These are phyloP conservation scores for Endothia cerciana DNA, from an alignment of 2,329 filamentous ascomycete species.

Conservation along the genomic window DNA sequence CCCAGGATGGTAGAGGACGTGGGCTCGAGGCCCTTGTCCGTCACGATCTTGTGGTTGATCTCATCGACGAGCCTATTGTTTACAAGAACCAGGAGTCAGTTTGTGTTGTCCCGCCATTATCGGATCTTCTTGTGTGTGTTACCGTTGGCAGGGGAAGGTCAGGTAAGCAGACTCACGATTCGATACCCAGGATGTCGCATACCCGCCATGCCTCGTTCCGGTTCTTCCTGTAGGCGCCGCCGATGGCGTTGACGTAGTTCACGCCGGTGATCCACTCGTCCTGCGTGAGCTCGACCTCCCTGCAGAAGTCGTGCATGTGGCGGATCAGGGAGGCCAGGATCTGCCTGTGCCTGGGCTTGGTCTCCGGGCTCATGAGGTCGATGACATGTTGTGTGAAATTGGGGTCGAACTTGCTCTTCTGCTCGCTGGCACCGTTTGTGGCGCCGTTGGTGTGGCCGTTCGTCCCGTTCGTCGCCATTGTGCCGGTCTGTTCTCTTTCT, in stretches of 20 bases:
- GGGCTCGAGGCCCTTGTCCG: constrained; percentile 44
- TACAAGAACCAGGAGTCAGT: too few relatives aligned
- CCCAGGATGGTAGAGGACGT: constrained; percentile 69
- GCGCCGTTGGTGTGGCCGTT: constrained; percentile 1
- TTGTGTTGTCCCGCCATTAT: too few relatives aligned
- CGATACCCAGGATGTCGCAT: constrained; percentile 65
- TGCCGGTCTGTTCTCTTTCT: neutral
- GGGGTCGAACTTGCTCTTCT: constrained; percentile 29
- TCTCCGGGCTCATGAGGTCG: constrained; percentile 62
- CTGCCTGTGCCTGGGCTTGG: constrained; percentile 57
- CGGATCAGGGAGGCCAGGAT: constrained; percentile 59
- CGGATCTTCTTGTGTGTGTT: too few relatives aligned
- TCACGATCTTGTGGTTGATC: constrained; percentile 62
- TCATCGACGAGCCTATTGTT: constrained; percentile 60
- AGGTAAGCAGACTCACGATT: constrained; percentile 41
- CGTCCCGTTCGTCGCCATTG: constrained; percentile 14
- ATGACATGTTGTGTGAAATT: constrained; percentile 64
- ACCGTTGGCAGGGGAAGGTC: neutral
- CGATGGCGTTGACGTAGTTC: constrained; percentile 59
- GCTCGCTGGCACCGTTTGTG: constrained; percentile 13
- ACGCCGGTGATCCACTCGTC: constrained; percentile 68
- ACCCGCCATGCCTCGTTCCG: constrained; percentile 67
- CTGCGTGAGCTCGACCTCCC: constrained; percentile 64
- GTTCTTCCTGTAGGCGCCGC: constrained; percentile 59
- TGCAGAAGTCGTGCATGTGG: constrained; percentile 66